A percentile compares a stretch with the other conserved stretches of the same genome.
Conservation (phyloP, 106 monocot species). For the Agapanthus africanus region DNA sequence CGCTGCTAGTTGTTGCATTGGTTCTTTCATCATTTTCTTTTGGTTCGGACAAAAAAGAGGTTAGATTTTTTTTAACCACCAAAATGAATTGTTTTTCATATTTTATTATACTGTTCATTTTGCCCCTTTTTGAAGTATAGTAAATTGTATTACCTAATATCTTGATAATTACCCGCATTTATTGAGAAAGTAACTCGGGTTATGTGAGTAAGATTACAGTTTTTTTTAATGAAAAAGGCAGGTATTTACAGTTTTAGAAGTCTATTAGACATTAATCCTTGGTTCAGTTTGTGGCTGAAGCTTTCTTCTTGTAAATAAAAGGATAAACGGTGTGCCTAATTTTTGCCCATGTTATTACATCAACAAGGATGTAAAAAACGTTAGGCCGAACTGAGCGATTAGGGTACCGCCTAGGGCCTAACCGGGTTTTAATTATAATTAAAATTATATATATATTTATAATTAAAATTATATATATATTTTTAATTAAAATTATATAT, state of each 20-base stretch:
- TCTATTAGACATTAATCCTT: too few relatives aligned
- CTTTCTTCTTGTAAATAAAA: not conserved
- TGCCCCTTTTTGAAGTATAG: not conserved
- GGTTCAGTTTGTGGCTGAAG: not conserved
- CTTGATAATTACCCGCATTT: not conserved
- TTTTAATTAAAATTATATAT: too few relatives aligned
- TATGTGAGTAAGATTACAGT: not conserved
- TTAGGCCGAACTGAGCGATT: too few relatives aligned
- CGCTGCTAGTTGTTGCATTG: constrained; percentile 68
- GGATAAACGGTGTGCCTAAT: not conserved
- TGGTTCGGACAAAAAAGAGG: constrained; percentile 78
- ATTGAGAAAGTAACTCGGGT: not conserved
- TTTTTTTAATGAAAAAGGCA: not conserved
- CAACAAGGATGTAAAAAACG: too few relatives aligned
- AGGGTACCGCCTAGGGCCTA: too few relatives aligned
- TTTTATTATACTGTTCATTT: not conserved
- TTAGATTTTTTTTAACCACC: constrained; percentile 13
- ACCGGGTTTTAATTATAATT: too few relatives aligned
- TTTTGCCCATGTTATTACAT: too few relatives aligned
- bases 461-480: too few relatives aligned
- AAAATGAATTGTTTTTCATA: not conserved
- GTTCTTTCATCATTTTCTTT: constrained; percentile 59
- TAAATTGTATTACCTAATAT: not conserved
- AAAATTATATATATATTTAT: too few relatives aligned
- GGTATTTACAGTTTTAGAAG: not conserved